Conservation (phyloP, 345 rosid species). For the Salix arbutifolia region DNA sequence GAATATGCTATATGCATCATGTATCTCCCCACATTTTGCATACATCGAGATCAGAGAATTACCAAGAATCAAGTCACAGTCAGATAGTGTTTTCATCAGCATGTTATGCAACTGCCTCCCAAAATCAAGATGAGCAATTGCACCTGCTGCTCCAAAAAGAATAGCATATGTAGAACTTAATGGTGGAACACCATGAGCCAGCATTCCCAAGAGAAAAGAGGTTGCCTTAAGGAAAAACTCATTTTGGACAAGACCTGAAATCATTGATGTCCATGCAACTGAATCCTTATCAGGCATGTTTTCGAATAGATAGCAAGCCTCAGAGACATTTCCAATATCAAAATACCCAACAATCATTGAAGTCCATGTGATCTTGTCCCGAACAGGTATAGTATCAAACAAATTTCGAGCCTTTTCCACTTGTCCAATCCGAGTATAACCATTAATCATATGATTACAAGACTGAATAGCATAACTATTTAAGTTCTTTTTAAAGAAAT, state of each 20-base stretch:
- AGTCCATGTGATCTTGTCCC: slow-evolving; percentile 54
- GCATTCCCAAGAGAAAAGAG: slow-evolving; percentile 35
- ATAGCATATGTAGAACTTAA: slow-evolving; percentile 33
- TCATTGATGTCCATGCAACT: slow-evolving; percentile 56
- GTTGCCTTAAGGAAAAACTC: slow-evolving; percentile 47
- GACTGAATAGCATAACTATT: slow-evolving; percentile 29
- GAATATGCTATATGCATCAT: slow-evolving; percentile 39
- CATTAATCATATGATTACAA: slow-evolving; percentile 43
- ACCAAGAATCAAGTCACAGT: slow-evolving; percentile 35
- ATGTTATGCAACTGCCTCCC: slow-evolving; percentile 59
- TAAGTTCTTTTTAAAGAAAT: slow-evolving; percentile 32
- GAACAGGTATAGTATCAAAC: slow-evolving; percentile 35
- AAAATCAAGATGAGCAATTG: slow-evolving; percentile 53
- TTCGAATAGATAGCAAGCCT: slow-evolving; percentile 32
- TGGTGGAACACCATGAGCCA: slow-evolving; percentile 31
- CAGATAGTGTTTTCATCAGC: slow-evolving; percentile 38
- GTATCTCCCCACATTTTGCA: slow-evolving; percentile 49
- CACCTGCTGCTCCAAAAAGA: slow-evolving; percentile 68
- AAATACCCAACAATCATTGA: slow-evolving; percentile 52
- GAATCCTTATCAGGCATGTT: slow-evolving; percentile 47
- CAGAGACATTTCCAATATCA: slow-evolving; percentile 26
- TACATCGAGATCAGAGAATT: slow-evolving; percentile 55
- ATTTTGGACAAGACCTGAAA: slow-evolving; percentile 48
- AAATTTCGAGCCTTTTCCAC: slow-evolving; percentile 42
- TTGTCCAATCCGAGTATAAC: slow-evolving; percentile 39